Evolutionary conservation across 768 basidiomycete genomes (phyloP).

Genomic region (Lyophyllum shimeji): DNA sequence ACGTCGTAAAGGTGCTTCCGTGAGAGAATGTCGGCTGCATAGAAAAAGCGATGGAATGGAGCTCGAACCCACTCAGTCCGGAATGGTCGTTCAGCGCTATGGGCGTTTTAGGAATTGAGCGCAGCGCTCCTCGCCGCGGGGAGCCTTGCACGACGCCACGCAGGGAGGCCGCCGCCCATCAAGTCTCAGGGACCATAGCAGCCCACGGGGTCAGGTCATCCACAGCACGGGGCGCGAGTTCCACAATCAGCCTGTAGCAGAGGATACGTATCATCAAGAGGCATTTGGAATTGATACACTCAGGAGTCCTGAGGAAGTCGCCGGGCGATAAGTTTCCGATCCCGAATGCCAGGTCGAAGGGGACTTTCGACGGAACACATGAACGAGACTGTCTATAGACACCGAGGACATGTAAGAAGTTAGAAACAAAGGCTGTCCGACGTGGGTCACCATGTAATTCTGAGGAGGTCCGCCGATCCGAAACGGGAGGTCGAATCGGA

Average conservation of each 20-base stretch:
- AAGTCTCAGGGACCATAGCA: not conserved
- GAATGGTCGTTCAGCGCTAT: not conserved
- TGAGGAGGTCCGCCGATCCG: not conserved
- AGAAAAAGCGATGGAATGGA: not conserved
- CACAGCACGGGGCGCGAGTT: not conserved
- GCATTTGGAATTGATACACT: not conserved
- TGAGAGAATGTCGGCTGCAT: not conserved
- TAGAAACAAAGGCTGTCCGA: not conserved
- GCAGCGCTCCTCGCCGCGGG: not conserved
- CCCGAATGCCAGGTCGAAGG: not conserved
- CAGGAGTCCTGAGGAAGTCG: not conserved
- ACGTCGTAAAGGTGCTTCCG: not conserved
- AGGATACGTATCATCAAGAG: not conserved
- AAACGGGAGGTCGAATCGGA: not conserved
- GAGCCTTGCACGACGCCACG: not conserved
- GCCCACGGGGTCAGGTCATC: not conserved
- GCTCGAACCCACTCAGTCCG: not conserved
- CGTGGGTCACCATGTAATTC: not conserved
- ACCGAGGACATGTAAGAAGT: not conserved
- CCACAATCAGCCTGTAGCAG: not conserved
- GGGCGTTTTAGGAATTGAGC: not conserved
- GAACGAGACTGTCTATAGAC: not conserved
- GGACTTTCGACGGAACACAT: conserved; percentile 6
- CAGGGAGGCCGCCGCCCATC: not conserved
- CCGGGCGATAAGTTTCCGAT: not conserved